Evolutionary conservation across 495 filamentous ascomycete species (phyloP), one percentile per base, ranked within the genome.

Genomic region (Cetradonia linearis): DNA sequence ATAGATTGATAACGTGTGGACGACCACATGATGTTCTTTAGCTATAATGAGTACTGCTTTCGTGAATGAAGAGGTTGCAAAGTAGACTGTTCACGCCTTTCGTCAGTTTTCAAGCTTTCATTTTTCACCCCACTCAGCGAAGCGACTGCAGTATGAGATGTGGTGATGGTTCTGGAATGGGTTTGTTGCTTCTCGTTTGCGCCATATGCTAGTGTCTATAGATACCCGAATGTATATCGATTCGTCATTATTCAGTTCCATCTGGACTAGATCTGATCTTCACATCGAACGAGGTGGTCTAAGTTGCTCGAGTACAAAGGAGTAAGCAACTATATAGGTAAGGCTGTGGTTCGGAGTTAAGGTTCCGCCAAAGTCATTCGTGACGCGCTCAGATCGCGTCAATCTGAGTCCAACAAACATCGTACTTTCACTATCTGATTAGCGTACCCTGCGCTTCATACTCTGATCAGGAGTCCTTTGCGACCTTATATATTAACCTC

Each of bases 351-450:
- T 20, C 18, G 7, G 9, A 16, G 23, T 16, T 10, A 38, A 38
- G 36, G 16, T 38, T 9, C 30, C 14, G 28, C 47, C 47, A 11
- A 28, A 50, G 47, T 28, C 30, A 9, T 52, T 33, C 25, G 28
- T 33, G 31, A 54, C 50, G 50, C 50, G 50, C n/a, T 34, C 31
- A 54, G 18, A 54, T 54, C 50, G 50, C 50, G 50, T 54, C 50
- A 36, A 46, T 9, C 50, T 13, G 50, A 36, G 18, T 25, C 25
- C 20, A 46, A 46, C 20, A 46, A 46, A 46, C 42, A 23, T n/a
- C n/a, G n/a, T 20, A 1, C 5, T 46, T n/a, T 53, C 49, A 33
- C 8, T 53, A 11, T 53, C 28, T 16, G 9, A 18, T 30, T 13
- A 20, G n/a, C 28, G 18, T 7, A 5, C 49, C 31, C 48, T 52